phyloP scores from a whole-genome alignment of 129 eudicot genomes.

The Chrysanthemum makinoi region DNA sequence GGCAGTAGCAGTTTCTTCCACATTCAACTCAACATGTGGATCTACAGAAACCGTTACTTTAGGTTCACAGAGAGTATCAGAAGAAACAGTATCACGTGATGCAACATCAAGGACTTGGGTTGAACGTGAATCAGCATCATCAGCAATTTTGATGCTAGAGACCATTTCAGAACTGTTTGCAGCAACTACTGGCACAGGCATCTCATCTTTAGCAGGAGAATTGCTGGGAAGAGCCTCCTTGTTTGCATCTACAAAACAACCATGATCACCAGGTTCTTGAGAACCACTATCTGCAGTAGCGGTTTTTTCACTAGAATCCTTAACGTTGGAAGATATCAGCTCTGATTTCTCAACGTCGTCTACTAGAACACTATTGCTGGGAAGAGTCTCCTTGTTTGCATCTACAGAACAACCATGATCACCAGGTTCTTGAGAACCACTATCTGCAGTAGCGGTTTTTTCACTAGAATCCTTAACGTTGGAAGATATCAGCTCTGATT shows the following conservation, averaged over 20 bases:
- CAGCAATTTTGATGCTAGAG: no score
- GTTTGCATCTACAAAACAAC: constrained; percentile 8
- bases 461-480: constrained; percentile 14
- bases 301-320: constrained; percentile 21
- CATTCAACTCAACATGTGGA: not conserved
- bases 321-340: constrained; percentile 22
- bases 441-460: constrained; percentile 26
- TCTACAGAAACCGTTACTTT: constrained; percentile 7
- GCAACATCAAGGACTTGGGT: no score
- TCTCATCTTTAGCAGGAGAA: constrained; percentile 22
- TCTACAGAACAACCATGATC: constrained; percentile 16
- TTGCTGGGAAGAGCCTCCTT: constrained; percentile 25
- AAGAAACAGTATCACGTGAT: no score
- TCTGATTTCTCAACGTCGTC: constrained; percentile 26
- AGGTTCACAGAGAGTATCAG: constrained; percentile 17
- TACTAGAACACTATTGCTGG: constrained; percentile 5
- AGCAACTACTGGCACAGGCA: no score
- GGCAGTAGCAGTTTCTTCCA: not conserved
- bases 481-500: constrained; percentile 32
- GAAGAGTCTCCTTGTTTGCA: constrained; percentile 21
- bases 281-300: constrained; percentile 24
- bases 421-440: constrained; percentile 16
- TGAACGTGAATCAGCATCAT: no score
- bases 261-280: constrained; percentile 17
- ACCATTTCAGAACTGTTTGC: no score